Evolutionary conservation across 257 asterid species (phyloP).

Genomic region (Rauvolfia tetraphylla): DNA sequence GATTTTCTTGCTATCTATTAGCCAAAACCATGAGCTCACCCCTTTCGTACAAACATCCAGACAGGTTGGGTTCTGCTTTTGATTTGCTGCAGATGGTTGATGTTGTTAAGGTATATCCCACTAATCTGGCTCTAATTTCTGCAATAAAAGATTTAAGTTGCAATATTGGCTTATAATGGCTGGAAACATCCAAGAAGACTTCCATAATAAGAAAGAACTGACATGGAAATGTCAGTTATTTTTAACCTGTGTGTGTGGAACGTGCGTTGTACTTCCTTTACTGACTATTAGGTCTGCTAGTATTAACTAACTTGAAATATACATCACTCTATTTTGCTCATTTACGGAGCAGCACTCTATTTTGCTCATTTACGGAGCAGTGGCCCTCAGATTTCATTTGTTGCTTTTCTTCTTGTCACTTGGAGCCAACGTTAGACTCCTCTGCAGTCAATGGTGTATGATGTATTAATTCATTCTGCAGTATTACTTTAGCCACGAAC

Average conservation of each 20-base stretch:
- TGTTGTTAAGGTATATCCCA: constrained; percentile 20
- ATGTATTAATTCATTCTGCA: background rate
- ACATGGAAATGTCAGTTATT: background rate
- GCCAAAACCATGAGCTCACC: background rate
- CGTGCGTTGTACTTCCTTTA: background rate
- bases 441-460: background rate
- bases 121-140: background rate
- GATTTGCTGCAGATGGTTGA: constrained; percentile 24
- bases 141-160: background rate
- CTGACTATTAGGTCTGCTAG: background rate
- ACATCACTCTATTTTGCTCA: background rate
- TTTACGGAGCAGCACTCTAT: background rate
- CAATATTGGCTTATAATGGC: background rate
- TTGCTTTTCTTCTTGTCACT: background rate
- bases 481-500: background rate
- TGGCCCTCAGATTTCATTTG: background rate
- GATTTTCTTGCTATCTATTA: background rate
- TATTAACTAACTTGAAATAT: background rate
- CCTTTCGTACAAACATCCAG: constrained; percentile 6
- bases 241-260: background rate
- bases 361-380: background rate
- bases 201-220: background rate
- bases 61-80: constrained; percentile 3
- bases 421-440: background rate
- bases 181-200: background rate